These are phyloP conservation scores for Arbutus unedo DNA, from an alignment of 148 eudicot genomes.

Conservation along the genomic window DNA sequence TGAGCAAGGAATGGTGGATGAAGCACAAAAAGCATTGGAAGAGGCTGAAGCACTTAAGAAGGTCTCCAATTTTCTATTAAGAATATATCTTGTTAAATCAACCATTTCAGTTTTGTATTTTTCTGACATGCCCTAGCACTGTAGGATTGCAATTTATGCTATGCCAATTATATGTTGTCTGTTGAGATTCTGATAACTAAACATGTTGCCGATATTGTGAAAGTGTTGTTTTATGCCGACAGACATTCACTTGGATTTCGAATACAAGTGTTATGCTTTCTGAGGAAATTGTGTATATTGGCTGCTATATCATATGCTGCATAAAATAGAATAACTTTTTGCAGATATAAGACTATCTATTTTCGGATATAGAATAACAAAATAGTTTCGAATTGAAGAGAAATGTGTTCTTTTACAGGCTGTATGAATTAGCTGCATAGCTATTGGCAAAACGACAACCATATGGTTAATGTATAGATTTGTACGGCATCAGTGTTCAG, in stretches of 20 bases:
- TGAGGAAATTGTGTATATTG: not conserved
- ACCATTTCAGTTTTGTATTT: not conserved
- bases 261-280: not conserved
- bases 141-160: not conserved
- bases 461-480: not conserved
- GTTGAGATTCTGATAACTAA: not conserved
- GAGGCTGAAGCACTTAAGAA: constrained; percentile 96
- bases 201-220: not conserved
- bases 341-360: not conserved
- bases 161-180: not conserved
- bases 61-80: constrained; percentile 34
- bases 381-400: not conserved
- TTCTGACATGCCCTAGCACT: not conserved
- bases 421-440: not conserved
- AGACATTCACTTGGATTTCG: not conserved
- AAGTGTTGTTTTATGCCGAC: not conserved
- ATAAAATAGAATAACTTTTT: too few relatives aligned
- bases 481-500: not conserved
- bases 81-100: not conserved
- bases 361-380: not conserved
- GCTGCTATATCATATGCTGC: not conserved
- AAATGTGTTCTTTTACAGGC: not conserved
- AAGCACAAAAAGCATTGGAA: constrained; percentile 92
- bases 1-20: constrained; percentile 97
- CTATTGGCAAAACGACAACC: not conserved